Evolutionary conservation across 345 rosid species (phyloP).

Genomic region (Brassica napus): DNA sequence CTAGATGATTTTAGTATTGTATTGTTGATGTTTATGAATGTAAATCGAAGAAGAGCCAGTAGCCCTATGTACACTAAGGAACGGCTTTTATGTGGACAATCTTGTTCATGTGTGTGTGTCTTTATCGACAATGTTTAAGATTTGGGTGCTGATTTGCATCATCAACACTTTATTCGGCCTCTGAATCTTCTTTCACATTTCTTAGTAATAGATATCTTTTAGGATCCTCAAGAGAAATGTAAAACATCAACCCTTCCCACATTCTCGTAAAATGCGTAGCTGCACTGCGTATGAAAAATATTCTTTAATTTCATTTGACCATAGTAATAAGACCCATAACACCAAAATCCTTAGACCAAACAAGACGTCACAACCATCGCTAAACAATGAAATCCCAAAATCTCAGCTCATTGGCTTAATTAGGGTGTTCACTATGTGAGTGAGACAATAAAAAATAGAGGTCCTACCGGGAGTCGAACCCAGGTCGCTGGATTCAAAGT

Average conservation of each 20-base stretch:
- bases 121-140: neutral
- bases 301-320: neutral
- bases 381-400: neutral
- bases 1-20: neutral
- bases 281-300: neutral
- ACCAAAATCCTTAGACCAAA: neutral
- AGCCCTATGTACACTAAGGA: neutral
- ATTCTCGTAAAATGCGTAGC: neutral
- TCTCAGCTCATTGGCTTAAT: neutral
- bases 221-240: neutral
- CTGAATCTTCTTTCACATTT: neutral
- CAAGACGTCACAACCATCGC: neutral
- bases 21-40: neutral
- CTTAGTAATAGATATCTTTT: neutral
- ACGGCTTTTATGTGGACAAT: neutral
- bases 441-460: neutral
- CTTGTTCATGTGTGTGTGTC: neutral
- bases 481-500: conserved; percentile 94
- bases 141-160: neutral
- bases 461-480: conserved; percentile 24
- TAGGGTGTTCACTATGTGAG: neutral
- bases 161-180: neutral
- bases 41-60: neutral
- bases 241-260: neutral
- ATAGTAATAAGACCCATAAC: neutral